Evolutionary conservation across 75 land plant species (phyloP).

Genomic region (Azolla pinnata): DNA sequence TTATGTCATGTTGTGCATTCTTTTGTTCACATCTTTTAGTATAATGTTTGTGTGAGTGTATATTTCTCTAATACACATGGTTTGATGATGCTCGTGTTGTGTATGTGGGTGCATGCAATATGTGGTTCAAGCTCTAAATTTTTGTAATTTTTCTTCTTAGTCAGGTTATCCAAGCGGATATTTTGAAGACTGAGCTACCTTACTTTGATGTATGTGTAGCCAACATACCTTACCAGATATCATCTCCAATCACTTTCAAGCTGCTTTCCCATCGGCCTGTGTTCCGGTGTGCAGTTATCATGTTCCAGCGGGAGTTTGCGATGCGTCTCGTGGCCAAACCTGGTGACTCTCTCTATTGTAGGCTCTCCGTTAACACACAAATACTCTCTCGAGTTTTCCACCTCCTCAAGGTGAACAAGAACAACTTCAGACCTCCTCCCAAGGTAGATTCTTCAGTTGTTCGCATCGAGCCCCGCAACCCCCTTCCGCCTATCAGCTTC

Average conservation of each 20-base stretch:
- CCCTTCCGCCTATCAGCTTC: slow-evolving; percentile 60
- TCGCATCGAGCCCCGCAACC: slow-evolving; percentile 81
- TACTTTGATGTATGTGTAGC: slow-evolving; percentile 97
- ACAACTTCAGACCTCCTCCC: slow-evolving; percentile 96
- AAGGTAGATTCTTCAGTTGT: slow-evolving; percentile 98
- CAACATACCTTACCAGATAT: slow-evolving; percentile 93
- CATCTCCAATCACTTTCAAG: slow-evolving; percentile 86
- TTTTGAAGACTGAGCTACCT: slow-evolving; percentile 78
- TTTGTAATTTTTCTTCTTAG: background rate
- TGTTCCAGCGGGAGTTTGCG: slow-evolving; percentile 94
- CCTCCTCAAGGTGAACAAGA: slow-evolving; percentile 85
- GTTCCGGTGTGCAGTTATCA: slow-evolving; percentile 86
- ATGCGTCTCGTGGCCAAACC: slow-evolving; percentile 89
- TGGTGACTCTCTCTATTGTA: slow-evolving; percentile 75
- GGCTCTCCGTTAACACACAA: slow-evolving; percentile 89
- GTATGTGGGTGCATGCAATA: too few species aligned
- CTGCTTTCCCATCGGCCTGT: slow-evolving; percentile 59
- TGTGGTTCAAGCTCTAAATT: too few species aligned
- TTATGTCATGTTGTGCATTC: too few species aligned
- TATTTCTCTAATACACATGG: too few species aligned
- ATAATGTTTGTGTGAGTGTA: too few species aligned
- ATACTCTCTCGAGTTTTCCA: slow-evolving; percentile 72
- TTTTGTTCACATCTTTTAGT: too few species aligned
- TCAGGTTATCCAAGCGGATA: slow-evolving; percentile 91
- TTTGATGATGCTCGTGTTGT: too few species aligned